These are phyloP conservation scores for Wickerhamomyces queroliae DNA, from an alignment of 805 yeast species.

Conservation along the genomic window DNA sequence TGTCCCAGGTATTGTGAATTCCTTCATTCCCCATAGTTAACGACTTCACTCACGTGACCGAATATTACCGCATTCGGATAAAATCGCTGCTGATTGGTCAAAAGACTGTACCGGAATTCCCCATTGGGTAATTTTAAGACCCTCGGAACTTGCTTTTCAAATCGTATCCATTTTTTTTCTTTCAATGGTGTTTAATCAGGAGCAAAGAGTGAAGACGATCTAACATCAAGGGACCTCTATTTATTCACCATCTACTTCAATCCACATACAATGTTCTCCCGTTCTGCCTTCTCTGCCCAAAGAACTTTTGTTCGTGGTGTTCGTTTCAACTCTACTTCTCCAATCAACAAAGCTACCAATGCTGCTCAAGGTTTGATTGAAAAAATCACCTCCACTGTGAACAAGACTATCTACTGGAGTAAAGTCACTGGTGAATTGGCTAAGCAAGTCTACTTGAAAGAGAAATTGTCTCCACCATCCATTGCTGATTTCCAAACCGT, in stretches of 20 bases:
- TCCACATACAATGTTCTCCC: slow-evolving; percentile 12
- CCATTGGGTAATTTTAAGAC: no score
- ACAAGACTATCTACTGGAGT: slow-evolving; percentile 74
- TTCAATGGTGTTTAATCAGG: not conserved
- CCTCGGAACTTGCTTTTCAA: no score
- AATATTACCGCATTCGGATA: no score
- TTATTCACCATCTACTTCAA: not conserved
- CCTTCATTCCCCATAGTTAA: no score
- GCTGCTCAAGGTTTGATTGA: slow-evolving; percentile 27
- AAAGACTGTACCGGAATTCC: no score
- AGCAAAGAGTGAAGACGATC: not conserved
- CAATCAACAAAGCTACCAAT: slow-evolving; percentile 29
- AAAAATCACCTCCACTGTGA: slow-evolving; percentile 27
- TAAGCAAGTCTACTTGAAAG: slow-evolving; percentile 74
- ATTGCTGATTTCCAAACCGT: slow-evolving; percentile 69
- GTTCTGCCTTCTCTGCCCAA: slow-evolving; percentile 15
- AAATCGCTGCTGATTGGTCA: no score
- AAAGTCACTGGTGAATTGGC: slow-evolving; percentile 48
- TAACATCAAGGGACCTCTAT: not conserved
- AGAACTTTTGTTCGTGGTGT: slow-evolving; percentile 22
- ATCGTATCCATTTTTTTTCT: not conserved
- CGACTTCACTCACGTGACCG: no score
- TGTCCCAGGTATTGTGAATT: no score
- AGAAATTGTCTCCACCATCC: slow-evolving; percentile 90
- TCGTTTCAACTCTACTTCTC: slow-evolving; percentile 28